Conservation (phyloP, 2,329 filamentous ascomycete genomes). For the Leptographium lundbergii region DNA sequence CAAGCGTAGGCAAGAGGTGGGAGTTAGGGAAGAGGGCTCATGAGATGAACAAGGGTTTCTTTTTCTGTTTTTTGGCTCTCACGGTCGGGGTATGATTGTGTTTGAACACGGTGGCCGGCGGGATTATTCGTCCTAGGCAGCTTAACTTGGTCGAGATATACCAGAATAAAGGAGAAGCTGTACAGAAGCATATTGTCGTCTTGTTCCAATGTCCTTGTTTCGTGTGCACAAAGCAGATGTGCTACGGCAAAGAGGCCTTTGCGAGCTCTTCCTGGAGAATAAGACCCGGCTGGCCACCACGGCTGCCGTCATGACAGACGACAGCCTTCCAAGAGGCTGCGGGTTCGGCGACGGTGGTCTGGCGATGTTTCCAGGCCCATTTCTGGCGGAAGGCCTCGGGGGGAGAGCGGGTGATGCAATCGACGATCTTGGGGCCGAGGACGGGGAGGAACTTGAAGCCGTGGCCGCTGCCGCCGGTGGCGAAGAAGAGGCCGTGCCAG, state of each 20-base stretch:
- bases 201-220: background rate
- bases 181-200: background rate
- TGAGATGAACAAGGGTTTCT: background rate
- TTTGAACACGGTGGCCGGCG: background rate
- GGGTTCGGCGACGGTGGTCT: background rate
- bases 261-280: constrained; percentile 31
- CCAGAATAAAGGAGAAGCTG: background rate
- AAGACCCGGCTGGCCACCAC: constrained; percentile 34
- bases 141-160: background rate
- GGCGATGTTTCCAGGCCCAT: constrained; percentile 50
- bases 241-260: constrained; percentile 4
- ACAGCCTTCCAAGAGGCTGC: constrained; percentile 24
- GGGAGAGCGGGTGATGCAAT: constrained; percentile 35
- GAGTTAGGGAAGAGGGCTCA: background rate
- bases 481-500: constrained; percentile 45
- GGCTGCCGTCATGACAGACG: constrained; percentile 39
- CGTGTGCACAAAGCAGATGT: background rate
- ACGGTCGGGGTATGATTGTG: background rate
- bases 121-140: background rate
- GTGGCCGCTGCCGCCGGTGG: constrained; percentile 51
- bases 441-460: constrained; percentile 59
- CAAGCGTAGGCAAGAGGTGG: background rate
- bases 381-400: constrained; percentile 39
- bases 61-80: background rate
- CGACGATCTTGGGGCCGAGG: constrained; percentile 47